Conservation (phyloP, 106 monocot species). For the Acorus calamus region DNA sequence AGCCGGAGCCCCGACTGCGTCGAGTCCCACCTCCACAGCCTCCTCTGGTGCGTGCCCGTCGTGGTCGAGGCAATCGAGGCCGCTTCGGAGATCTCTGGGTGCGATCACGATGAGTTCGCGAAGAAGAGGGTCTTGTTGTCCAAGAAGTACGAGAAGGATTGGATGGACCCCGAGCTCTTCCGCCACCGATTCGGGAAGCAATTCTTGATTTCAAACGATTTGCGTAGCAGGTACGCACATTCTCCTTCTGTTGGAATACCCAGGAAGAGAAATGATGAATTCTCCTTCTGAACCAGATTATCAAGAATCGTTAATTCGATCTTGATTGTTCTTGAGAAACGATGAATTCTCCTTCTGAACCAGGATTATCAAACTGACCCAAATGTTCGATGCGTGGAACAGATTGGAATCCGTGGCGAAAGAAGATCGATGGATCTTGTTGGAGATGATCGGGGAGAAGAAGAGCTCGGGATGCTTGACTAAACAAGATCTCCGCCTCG, state of each 20-base stretch:
- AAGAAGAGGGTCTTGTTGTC: constrained; percentile 24
- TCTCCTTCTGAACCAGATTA: too few species aligned
- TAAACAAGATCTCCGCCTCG: constrained; percentile 37
- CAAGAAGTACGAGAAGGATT: constrained; percentile 64
- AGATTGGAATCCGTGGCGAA: constrained; percentile 25
- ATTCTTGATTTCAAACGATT: constrained; percentile 34
- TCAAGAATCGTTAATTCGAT: too few species aligned
- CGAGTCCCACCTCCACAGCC: constrained; percentile 43
- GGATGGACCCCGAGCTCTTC: constrained; percentile 57
- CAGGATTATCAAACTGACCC: too few species aligned
- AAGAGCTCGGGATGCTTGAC: constrained; percentile 7
- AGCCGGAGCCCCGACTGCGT: constrained; percentile 39
- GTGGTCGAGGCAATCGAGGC: constrained; percentile 55
- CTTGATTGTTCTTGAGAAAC: too few species aligned
- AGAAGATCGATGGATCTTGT: constrained; percentile 54
- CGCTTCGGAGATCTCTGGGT: constrained; percentile 29
- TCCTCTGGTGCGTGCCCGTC: constrained; percentile 40
- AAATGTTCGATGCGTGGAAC: too few species aligned
- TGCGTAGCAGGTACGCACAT: constrained; percentile 2
- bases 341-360: too few species aligned
- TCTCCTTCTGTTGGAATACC: too few species aligned
- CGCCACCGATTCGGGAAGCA: constrained; percentile 33
- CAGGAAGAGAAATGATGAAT: too few species aligned
- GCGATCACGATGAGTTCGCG: constrained; percentile 25
- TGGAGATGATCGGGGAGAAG: constrained; percentile 29